These are phyloP conservation scores for Dianthus caryophyllus DNA, from an alignment of 148 eudicot genomes.

Conservation along the genomic window DNA sequence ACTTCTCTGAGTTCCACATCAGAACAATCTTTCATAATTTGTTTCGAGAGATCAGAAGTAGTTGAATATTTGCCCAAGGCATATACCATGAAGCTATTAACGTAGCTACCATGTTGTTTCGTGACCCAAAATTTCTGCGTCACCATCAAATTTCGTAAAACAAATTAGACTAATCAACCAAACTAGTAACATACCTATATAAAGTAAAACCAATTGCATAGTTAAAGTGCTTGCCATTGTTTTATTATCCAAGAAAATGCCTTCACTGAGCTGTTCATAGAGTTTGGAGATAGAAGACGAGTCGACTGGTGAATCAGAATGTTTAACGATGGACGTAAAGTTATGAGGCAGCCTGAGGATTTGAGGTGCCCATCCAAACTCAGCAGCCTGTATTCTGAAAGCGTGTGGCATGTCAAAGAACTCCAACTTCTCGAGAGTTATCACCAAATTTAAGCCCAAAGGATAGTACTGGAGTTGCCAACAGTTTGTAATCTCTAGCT, in stretches of 20 bases:
- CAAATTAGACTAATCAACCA: too few species aligned
- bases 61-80: too few species aligned
- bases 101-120: too few species aligned
- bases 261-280: slow-evolving; percentile 17
- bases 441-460: slow-evolving; percentile 1
- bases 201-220: background rate
- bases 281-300: slow-evolving; percentile 11
- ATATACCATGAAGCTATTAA: too few species aligned
- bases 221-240: slow-evolving; percentile 10
- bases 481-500: slow-evolving; percentile 13
- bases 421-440: slow-evolving; percentile 17
- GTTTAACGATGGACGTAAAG: slow-evolving; percentile 18
- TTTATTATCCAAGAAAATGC: slow-evolving; percentile 17
- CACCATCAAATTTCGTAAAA: background rate
- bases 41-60: too few species aligned
- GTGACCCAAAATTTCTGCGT: slow-evolving; percentile 23
- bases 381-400: slow-evolving; percentile 11
- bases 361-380: slow-evolving; percentile 4
- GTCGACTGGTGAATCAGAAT: slow-evolving; percentile 18
- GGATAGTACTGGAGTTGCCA: slow-evolving; percentile 8
- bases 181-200: background rate
- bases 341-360: slow-evolving; percentile 20
- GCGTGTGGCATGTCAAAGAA: slow-evolving; percentile 4
- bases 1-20: too few species aligned
- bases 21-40: too few species aligned